Base-by-base conservation (phyloP, 2,329 filamentous ascomycete species). In the Hymenoscyphus repandus region DNA sequence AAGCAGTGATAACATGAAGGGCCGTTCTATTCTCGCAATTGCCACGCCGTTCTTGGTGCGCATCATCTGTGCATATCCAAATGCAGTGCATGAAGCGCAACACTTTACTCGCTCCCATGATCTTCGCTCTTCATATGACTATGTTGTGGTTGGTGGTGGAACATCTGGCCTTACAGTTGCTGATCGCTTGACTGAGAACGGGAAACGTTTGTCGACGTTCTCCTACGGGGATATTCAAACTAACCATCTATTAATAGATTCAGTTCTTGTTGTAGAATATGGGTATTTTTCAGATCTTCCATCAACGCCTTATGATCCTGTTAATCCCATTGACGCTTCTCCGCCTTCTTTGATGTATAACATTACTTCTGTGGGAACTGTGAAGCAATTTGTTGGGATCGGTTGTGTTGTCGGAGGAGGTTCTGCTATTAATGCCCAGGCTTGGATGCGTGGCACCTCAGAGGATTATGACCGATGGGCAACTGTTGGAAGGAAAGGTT, bases 401-500 rank as follows among this genome's bases (percentile, higher is more conserved):
- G 52, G 52, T 12, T 30, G 45, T 17, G 43, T 47, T 40, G 53
- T 58, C 45, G 71, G 72, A 18, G 71, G 72, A 10, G 68, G 70
- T 13, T 69, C 65, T 11, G 64, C 64, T 5, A 57, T 74, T 40
- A 73, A 74, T 58, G 67, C 64, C 12, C 66, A 70, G 57, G 61
- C 68, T 42, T 69, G 65, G 58, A 60, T 67, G 37, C 61, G 68
- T 27, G 67, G 69, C 2, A 62, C 64, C 10, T 59, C 62, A n/a
- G 60, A 64, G 1, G 71, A 73, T 48, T 73, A 74, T 38, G 64
- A 74, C 42, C 64, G 66, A 2, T 77, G 74, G 73, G 65, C 66
- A 36, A 59, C 63, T 3, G 58, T 77, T 2, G 74, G 73, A 0
- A 74, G 73, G 17, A 55, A 66, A 0, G 72, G 69, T 3, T 74